Evolutionary conservation across 2,329 filamentous ascomycete genomes (phyloP).

Genomic region (Tolypocladium endophyticum): DNA sequence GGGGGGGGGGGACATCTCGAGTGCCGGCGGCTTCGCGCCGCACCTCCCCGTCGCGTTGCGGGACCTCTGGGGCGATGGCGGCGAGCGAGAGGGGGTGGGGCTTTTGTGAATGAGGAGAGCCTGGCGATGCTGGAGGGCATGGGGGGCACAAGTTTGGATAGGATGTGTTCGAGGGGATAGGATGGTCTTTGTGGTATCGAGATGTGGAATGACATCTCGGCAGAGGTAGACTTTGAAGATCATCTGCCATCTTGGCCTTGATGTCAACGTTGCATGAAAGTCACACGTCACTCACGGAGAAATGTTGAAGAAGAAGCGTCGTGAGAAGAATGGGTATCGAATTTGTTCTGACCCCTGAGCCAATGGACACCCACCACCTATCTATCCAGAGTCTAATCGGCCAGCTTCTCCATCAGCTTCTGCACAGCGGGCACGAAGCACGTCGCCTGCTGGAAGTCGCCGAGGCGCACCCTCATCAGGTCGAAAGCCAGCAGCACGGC

Average conservation of each 20-base stretch:
- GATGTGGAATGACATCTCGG: not conserved
- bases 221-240: not conserved
- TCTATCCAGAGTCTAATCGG: not conserved
- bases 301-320: not conserved
- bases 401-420: conserved; percentile 36
- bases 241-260: not conserved
- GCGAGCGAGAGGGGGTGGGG: not conserved
- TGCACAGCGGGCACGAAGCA: conserved; percentile 48
- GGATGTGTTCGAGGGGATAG: not conserved
- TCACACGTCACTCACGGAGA: too few relatives aligned
- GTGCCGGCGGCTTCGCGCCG: too few relatives aligned
- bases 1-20: too few relatives aligned
- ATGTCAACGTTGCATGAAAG: not conserved
- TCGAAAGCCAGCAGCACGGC: conserved; percentile 64
- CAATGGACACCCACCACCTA: not conserved
- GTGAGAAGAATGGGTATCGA: not conserved
- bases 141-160: not conserved
- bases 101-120: not conserved
- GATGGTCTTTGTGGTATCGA: not conserved
- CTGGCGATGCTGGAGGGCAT: not conserved
- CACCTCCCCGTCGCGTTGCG: too few relatives aligned
- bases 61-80: too few relatives aligned
- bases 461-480: conserved; percentile 63
- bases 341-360: not conserved
- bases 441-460: conserved; percentile 58